Base-by-base conservation (phyloP, 2,329 filamentous ascomycete genomes). In the Ceratocystis ficicola region DNA sequence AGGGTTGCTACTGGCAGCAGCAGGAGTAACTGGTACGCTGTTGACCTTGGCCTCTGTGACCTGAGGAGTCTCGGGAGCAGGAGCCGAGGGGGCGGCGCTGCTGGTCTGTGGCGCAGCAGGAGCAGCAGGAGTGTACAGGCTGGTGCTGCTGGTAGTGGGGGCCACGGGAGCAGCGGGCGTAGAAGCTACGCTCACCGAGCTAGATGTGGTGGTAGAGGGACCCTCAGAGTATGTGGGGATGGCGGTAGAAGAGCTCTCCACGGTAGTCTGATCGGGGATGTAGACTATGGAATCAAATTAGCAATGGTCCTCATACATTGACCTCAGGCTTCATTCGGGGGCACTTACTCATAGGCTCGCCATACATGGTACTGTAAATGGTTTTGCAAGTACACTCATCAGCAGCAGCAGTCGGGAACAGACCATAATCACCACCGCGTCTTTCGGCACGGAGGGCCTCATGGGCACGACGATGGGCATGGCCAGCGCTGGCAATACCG, bases 311-410 rank as follows among this genome's bases (percentile, higher is more conserved):
- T 4, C 12, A n/a, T 5, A 36, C 4, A 1, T 6, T 32, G 28
- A 2, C 10, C 6, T 2, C 0, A 10, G 22, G 10, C 55, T 5
- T 12, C 2, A 41, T 12, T 32, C 64, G 17, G 32, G 22, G 6
- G 6, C 61, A 79, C 81, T 67, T 82, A 89, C 87, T 77, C 70
- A 83, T 87, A 66, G 84, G 76, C 73, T 83, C 79, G 73, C 87
- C 88, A 71, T 83, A 86, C 77, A 83, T 81, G 73, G 86, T 89
- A 75, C 82, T 83, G 77, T 85, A 87, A 79, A 87, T 84, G 74
- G 88, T 90, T 70, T 82, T 87, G 83, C 88, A 93, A 69, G 81
- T 81, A 62, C 78, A 77, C 44, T 76, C 73, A 74, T 87, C 90
- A 69, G 80, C 74, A 44, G 77, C 77, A 69, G 74, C 67, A 59